Base-by-base conservation (phyloP, 805 yeast species). In the Candida easanensis region DNA sequence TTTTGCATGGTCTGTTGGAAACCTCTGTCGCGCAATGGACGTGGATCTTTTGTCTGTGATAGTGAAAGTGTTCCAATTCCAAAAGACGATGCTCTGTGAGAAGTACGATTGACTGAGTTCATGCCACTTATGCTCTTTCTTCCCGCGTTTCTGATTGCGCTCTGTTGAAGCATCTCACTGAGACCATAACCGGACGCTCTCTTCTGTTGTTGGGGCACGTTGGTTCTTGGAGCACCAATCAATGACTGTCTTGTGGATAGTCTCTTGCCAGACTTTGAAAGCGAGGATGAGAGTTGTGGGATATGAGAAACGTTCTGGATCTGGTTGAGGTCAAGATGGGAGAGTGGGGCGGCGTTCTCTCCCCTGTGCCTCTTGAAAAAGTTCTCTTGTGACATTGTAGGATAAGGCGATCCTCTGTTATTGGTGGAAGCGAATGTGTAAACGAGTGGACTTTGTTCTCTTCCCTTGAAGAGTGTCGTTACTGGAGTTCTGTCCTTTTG, bases 21-120 rank as follows among this genome's bases (percentile, higher is more conserved):
- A 47, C 69, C 73, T 49, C 75, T 76, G 61, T 88, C 96, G 44
- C 89, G 70, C 21, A 88, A 62, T 4, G 96, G 96, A 40, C 97
- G 71, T 23, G 85, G 83, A 63, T 88, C 96, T 49, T 60, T 64
- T 9, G 55, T 22, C 36, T 57, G 62, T 8, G 60, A 53, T n/a
- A 50, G 40, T 1, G 55, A 38, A 15, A 51, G 27, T 3, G 52
- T 46, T 3, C 53, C 51, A 16, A 54, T 36, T 4, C 62, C 60
- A 46, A 55, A 51, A 1, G 62, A 56, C 5, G 61, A 54, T 3
- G 47, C 43, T 36, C 63, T 50, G 32, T 47, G 48, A 9, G 54
- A 49, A 15, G 51, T 45, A 31, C 53, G 53, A 3, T 45, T n/a
- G 11, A 44, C 36, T 7, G 47, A 39, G 36, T 31, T 47, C 32